Percentiles rank a stretch among this genome's conserved stretches.
Conservation (phyloP, 2,329 filamentous ascomycete genomes). For the Sporothrix globosa region DNA sequence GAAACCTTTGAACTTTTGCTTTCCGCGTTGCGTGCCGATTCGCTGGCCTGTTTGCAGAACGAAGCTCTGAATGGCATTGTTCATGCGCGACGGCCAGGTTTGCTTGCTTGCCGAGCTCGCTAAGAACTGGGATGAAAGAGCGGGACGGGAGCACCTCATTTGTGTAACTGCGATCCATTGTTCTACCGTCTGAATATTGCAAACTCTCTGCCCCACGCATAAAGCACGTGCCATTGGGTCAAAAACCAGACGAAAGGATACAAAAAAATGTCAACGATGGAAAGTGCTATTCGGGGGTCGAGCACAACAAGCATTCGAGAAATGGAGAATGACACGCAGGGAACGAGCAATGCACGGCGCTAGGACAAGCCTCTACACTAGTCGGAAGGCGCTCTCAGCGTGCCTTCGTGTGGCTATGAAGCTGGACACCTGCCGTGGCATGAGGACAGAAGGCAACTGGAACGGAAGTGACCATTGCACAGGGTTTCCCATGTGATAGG, state of each 20-base stretch:
- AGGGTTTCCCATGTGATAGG: conserved; percentile 10
- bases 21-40: background rate
- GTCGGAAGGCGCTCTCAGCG: background rate
- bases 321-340: background rate
- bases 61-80: conserved; percentile 1
- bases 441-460: background rate
- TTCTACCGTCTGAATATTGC: background rate
- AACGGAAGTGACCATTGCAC: background rate
- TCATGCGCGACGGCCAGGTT: background rate
- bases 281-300: background rate
- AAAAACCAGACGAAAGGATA: too few species aligned
- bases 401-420: background rate
- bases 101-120: background rate
- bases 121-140: background rate
- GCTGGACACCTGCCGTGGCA: background rate
- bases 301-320: background rate
- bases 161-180: background rate
- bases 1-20: background rate
- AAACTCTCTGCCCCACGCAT: background rate
- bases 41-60: background rate
- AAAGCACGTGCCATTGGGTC: background rate
- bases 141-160: background rate
- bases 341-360: background rate
- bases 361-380: background rate
- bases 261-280: background rate